A percentile compares a stretch with the other conserved stretches of the same genome.
phyloP scores from a whole-genome alignment of 1,284 basidiomycete species.

The Psilocybe mexicana region DNA sequence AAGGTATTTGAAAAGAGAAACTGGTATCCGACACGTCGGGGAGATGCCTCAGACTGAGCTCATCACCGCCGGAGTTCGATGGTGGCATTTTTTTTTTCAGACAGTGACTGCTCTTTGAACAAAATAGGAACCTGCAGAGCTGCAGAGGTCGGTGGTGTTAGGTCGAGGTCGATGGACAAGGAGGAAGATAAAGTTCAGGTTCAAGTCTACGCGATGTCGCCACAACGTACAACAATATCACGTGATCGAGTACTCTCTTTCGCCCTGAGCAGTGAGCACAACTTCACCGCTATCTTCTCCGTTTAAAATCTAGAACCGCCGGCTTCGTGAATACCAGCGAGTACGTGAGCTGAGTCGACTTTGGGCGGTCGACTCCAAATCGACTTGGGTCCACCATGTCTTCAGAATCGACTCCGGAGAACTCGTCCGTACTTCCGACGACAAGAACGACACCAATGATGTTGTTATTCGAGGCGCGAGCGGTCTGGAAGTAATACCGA shows the following conservation, averaged over 20 bases:
- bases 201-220: neutral
- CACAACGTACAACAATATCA: neutral
- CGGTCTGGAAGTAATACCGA: no score
- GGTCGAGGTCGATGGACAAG: neutral
- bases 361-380: neutral
- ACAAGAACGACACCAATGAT: no score
- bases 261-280: no score
- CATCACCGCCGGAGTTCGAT: constrained; percentile 22
- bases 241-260: constrained; percentile 9
- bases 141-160: neutral
- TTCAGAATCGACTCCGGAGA: neutral
- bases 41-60: constrained; percentile 48
- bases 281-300: neutral
- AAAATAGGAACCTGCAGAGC: neutral
- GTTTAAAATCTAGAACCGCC: neutral
- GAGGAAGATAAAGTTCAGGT: neutral
- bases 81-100: constrained; percentile 13
- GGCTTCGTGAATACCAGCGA: neutral
- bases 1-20: constrained; percentile 55
- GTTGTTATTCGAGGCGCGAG: no score
- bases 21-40: constrained; percentile 46
- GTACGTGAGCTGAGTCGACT: neutral
- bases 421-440: neutral
- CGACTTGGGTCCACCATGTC: neutral
- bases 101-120: neutral